phyloP scores from a whole-genome alignment of 129 eudicot species.

The Arctium lappa region DNA sequence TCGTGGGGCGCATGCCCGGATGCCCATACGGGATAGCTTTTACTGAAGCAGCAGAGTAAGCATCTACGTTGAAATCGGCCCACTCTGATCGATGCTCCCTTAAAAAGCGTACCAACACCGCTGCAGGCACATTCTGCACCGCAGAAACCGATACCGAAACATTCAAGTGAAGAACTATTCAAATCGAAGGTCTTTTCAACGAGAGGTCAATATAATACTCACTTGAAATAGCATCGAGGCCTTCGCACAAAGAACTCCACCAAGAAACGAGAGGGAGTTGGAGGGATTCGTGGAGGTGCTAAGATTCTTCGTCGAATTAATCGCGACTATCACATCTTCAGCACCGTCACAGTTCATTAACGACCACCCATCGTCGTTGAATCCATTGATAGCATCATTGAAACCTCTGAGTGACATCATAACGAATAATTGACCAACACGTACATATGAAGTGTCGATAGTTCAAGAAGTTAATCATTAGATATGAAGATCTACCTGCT shows the following conservation, averaged over 20 bases:
- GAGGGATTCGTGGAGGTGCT: slow-evolving; percentile 33
- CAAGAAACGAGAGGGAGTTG: slow-evolving; percentile 43
- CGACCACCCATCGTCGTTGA: slow-evolving; percentile 95
- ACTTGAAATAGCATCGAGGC: slow-evolving; percentile 99
- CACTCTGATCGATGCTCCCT: slow-evolving; percentile 98
- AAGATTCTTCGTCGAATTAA: slow-evolving; percentile 58
- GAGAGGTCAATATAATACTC: background rate
- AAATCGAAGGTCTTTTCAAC: background rate
- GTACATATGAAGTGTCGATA: background rate
- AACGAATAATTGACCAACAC: background rate
- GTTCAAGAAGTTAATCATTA: background rate
- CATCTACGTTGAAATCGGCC: slow-evolving; percentile 93
- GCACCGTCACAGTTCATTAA: slow-evolving; percentile 77
- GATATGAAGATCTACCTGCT: slow-evolving; percentile 49
- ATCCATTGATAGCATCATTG: slow-evolving; percentile 93
- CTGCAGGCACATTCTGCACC: slow-evolving; percentile 89
- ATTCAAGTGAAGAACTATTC: background rate
- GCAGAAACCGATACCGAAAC: background rate
- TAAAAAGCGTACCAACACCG: slow-evolving; percentile 74
- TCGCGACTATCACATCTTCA: slow-evolving; percentile 76
- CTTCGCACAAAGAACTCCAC: slow-evolving; percentile 95
- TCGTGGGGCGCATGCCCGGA: slow-evolving; percentile 71
- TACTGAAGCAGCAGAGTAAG: slow-evolving; percentile 80
- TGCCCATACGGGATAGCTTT: slow-evolving; percentile 59
- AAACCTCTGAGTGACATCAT: slow-evolving; percentile 58